phyloP scores from a whole-genome alignment of 768 basidiomycete genomes.

The Suillus lakei region DNA sequence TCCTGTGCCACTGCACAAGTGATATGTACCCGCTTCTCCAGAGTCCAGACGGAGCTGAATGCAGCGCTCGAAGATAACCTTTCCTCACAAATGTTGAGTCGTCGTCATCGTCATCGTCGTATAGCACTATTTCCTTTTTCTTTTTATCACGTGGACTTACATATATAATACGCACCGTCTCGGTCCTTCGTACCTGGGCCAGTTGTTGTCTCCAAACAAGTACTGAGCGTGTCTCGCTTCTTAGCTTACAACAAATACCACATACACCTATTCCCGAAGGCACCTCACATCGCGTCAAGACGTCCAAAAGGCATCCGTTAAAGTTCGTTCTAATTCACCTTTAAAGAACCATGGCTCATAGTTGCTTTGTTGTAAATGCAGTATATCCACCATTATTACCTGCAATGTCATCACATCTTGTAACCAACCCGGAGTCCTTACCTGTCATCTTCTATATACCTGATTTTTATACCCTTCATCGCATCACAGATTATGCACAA shows the following conservation, averaged over 20 bases:
- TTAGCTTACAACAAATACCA: no score
- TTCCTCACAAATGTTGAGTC: slow-evolving; percentile 36
- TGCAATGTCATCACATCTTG: slow-evolving; percentile 44
- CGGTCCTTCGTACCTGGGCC: no score
- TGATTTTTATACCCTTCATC: slow-evolving; percentile 36
- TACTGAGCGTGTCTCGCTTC: no score
- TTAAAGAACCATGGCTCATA: neutral
- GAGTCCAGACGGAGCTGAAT: slow-evolving; percentile 53
- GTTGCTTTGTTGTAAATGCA: slow-evolving; percentile 22
- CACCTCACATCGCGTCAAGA: slow-evolving; percentile 51
- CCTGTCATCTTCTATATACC: slow-evolving; percentile 43
- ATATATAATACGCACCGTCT: no score
- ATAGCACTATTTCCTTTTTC: no score
- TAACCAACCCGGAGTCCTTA: slow-evolving; percentile 19
- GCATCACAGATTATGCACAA: slow-evolving; percentile 45
- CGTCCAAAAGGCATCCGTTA: slow-evolving; percentile 82
- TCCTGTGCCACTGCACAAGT: no score
- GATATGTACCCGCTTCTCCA: slow-evolving; percentile 45
- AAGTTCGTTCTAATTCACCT: slow-evolving; percentile 54
- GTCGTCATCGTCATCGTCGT: no score
- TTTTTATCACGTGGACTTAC: no score
- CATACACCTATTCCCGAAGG: slow-evolving; percentile 11
- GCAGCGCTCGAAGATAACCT: slow-evolving; percentile 57
- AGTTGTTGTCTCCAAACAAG: no score
- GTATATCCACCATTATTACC: slow-evolving; percentile 56